phyloP scores from a whole-genome alignment of 805 yeast species.

The Cyberlindnera saturnus region DNA sequence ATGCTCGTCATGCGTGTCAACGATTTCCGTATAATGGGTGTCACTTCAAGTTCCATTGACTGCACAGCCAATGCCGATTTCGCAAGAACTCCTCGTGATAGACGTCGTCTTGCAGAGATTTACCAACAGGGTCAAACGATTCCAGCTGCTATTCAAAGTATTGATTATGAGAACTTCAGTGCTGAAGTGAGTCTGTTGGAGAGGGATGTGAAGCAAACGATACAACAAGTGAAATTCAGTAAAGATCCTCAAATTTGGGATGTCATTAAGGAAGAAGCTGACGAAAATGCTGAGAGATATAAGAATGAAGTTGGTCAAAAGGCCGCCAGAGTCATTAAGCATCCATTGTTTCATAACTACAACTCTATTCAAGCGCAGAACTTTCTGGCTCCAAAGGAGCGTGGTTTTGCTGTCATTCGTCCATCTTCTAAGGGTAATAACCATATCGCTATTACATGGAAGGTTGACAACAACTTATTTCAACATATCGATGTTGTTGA shows the following conservation, averaged over 20 bases:
- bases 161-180: constrained; percentile 68
- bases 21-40: constrained; percentile 36
- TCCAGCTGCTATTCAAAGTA: constrained; percentile 68
- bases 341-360: constrained; percentile 83
- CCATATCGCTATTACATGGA: constrained; percentile 93
- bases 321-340: constrained; percentile 76
- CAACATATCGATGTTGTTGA: constrained; percentile 90
- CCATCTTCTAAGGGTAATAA: constrained; percentile 90
- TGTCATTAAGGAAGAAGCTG: constrained; percentile 63
- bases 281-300: constrained; percentile 49
- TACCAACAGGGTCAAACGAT: constrained; percentile 71
- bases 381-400: constrained; percentile 76
- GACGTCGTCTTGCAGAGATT: constrained; percentile 35
- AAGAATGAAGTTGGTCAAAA: constrained; percentile 62
- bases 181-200: constrained; percentile 70
- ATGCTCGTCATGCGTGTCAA: constrained; percentile 63
- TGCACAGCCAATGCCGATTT: constrained; percentile 41
- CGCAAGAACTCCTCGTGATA: constrained; percentile 32
- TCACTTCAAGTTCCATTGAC: constrained; percentile 58
- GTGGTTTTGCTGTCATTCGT: constrained; percentile 90
- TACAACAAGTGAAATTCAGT: constrained; percentile 25
- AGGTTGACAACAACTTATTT: constrained; percentile 82
- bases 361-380: constrained; percentile 88
- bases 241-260: constrained; percentile 76
- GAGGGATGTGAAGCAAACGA: constrained; percentile 52